Conservation (phyloP, 2,329 filamentous ascomycete species). For the Claviceps lovelessii region DNA sequence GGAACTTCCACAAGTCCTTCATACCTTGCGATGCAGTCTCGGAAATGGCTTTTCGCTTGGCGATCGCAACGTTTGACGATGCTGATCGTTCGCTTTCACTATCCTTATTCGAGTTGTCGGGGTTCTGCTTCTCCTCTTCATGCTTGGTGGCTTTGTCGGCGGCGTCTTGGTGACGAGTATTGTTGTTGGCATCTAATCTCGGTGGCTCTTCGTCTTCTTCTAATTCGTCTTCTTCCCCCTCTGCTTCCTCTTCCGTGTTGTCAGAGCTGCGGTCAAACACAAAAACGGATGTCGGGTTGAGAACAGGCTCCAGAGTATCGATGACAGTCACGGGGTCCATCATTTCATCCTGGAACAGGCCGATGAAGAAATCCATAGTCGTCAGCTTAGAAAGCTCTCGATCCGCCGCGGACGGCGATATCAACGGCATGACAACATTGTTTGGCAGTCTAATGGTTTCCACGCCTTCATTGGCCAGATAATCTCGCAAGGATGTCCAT, state of each 20-base stretch:
- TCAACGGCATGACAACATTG: constrained; percentile 74
- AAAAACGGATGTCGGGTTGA: constrained; percentile 54
- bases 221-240: no score
- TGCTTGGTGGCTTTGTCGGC: background rate
- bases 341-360: constrained; percentile 71
- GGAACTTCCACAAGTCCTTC: constrained; percentile 71
- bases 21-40: constrained; percentile 43
- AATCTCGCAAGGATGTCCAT: constrained; percentile 44
- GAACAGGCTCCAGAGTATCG: constrained; percentile 78
- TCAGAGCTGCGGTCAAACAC: constrained; percentile 14
- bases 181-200: background rate
- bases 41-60: constrained; percentile 26
- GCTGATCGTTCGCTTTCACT: constrained; percentile 2
- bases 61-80: background rate
- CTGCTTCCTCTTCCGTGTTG: background rate
- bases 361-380: constrained; percentile 91
- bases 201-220: background rate
- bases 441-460: constrained; percentile 54
- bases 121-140: background rate
- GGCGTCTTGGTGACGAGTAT: background rate
- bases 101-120: background rate
- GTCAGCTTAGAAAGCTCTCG: constrained; percentile 84
- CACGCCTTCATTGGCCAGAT: constrained; percentile 26
- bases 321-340: constrained; percentile 74
- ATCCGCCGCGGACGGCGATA: constrained; percentile 72